A percentile compares a stretch with the other conserved stretches of the same genome.
Conservation (phyloP, 1,139 yeast genomes). For the Wickerhamiella pararugosa region DNA sequence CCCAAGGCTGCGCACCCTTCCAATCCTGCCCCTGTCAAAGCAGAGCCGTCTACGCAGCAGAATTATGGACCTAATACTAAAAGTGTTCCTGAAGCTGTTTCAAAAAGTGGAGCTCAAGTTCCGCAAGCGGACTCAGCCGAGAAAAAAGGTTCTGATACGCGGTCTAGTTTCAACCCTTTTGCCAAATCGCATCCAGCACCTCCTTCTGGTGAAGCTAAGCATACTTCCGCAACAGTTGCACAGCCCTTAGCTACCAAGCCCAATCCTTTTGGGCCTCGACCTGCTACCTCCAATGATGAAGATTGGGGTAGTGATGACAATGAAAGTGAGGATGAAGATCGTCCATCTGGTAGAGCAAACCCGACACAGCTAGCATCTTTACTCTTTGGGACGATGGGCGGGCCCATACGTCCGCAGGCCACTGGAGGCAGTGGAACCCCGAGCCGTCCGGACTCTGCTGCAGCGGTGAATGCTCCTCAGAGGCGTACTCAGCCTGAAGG, state of each 20-base stretch:
- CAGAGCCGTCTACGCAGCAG: not conserved
- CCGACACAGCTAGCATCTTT: slow-evolving; percentile 51
- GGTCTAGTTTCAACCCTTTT: slow-evolving; percentile 1
- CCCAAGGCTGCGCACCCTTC: not conserved
- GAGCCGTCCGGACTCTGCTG: no score
- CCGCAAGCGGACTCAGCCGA: not conserved
- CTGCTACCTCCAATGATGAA: slow-evolving; percentile 16
- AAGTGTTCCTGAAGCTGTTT: no score
- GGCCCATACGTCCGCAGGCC: not conserved
- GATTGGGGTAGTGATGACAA: slow-evolving; percentile 37
- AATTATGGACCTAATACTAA: not conserved
- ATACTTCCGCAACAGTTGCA: slow-evolving; percentile 9
- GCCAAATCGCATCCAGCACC: slow-evolving; percentile 8
- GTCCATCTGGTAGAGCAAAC: slow-evolving; percentile 30
- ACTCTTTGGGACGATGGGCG: slow-evolving; percentile 49
- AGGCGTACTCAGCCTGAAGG: no score
- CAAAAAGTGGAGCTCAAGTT: slow-evolving; percentile 1
- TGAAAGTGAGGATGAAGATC: slow-evolving; percentile 31
- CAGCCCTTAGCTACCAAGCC: slow-evolving; percentile 6
- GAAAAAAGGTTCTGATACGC: not conserved
- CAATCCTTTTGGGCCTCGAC: slow-evolving; percentile 6
- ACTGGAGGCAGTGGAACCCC: no score
- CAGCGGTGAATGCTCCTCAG: no score
- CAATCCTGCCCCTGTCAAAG: not conserved
- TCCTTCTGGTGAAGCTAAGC: slow-evolving; percentile 10